phyloP scores from a whole-genome alignment of 108 stramenopile species.

The Discostella pseudostelligera region DNA sequence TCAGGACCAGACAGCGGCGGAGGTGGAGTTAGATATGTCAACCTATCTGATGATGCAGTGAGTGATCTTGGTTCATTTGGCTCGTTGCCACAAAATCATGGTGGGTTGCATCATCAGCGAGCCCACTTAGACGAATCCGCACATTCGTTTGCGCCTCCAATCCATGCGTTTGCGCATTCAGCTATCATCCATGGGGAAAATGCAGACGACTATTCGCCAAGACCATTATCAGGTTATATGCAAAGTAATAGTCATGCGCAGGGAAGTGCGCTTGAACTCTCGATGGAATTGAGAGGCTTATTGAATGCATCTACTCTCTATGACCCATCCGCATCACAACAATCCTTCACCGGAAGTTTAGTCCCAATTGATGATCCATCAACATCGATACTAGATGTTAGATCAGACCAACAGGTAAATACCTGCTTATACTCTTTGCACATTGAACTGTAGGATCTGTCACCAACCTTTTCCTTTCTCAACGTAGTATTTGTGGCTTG shows the following conservation, averaged over 20 bases:
- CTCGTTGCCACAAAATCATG: constrained; percentile 11
- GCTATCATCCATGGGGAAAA: constrained; percentile 7
- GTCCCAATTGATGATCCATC: constrained; percentile 35
- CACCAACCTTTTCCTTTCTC: neutral
- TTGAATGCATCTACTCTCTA: constrained; percentile 44
- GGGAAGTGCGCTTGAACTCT: constrained; percentile 45
- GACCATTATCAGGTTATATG: neutral
- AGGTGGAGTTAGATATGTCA: constrained; percentile 15
- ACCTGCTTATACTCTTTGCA: neutral
- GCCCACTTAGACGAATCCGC: constrained; percentile 36
- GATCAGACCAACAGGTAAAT: constrained; percentile 33
- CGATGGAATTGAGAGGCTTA: constrained; percentile 47
- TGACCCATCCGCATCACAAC: constrained; percentile 32
- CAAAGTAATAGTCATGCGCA: neutral
- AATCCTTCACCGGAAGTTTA: constrained; percentile 43
- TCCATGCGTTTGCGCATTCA: constrained; percentile 41
- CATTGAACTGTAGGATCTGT: neutral
- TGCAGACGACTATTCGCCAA: neutral
- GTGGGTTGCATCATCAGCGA: constrained; percentile 24
- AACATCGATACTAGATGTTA: constrained; percentile 25
- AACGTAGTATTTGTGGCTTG: constrained; percentile 25
- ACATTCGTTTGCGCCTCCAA: constrained; percentile 39
- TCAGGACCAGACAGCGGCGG: constrained; percentile 49
- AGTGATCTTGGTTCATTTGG: constrained; percentile 27
- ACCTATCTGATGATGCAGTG: constrained; percentile 8